Conservation (phyloP, 441 rosid genomes). For the Arabidopsis lyrata region DNA sequence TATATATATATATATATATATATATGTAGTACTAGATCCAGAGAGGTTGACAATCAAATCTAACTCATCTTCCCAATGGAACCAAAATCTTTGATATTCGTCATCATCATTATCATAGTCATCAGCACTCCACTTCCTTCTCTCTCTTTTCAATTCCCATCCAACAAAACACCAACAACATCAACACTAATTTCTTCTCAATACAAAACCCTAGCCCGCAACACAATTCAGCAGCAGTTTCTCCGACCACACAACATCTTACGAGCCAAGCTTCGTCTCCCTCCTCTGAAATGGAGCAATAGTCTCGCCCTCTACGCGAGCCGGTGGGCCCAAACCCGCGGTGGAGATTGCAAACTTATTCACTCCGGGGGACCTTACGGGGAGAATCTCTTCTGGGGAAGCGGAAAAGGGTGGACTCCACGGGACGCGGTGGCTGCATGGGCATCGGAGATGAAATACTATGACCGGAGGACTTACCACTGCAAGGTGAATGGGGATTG, state of each 20-base stretch:
- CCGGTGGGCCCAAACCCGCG: conserved; percentile 52
- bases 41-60: conserved; percentile 31
- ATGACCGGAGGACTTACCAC: conserved; percentile 46
- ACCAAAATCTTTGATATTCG: conserved; percentile 27
- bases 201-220: conserved; percentile 28
- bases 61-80: conserved; percentile 36
- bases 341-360: conserved; percentile 54
- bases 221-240: conserved; percentile 46
- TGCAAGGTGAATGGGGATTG: conserved; percentile 55
- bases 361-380: conserved; percentile 63
- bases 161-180: conserved; percentile 23
- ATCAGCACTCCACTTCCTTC: conserved; percentile 29
- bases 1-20: conserved; percentile 1
- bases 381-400: conserved; percentile 68
- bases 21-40: conserved; percentile 31
- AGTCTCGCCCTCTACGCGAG: conserved; percentile 54
- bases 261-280: conserved; percentile 57
- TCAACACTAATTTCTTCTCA: conserved; percentile 23
- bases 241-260: conserved; percentile 52
- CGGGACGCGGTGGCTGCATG: conserved; percentile 55
- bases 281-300: conserved; percentile 62
- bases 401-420: conserved; percentile 58
- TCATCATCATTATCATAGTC: background rate
- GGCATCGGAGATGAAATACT: conserved; percentile 55
- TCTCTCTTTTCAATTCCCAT: conserved; percentile 11